Evolutionary conservation across 2,329 filamentous ascomycete species (phyloP).

Genomic region (Calonectria henricotiae): DNA sequence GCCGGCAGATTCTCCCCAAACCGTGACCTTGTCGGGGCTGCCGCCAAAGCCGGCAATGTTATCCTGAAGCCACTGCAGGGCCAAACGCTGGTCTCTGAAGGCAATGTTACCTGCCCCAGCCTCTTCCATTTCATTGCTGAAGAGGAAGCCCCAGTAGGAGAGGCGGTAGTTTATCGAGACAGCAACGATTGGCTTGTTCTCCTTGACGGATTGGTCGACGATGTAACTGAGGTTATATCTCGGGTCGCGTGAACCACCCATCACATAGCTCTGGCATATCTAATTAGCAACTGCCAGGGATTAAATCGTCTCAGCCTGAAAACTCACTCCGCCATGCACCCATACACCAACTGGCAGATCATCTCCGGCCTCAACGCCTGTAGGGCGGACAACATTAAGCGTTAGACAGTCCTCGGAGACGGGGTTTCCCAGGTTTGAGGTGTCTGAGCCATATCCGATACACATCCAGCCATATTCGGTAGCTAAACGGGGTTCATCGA

Average conservation of each 20-base stretch:
- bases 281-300: constrained; percentile 31
- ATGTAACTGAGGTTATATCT: constrained; percentile 76
- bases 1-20: constrained; percentile 72
- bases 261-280: constrained; percentile 45
- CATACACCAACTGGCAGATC: constrained; percentile 73
- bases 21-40: constrained; percentile 63
- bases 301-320: not conserved
- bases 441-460: constrained; percentile 66
- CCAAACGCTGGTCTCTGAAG: constrained; percentile 67
- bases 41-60: constrained; percentile 69
- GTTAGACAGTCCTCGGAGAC: constrained; percentile 51
- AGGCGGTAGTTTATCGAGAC: constrained; percentile 70
- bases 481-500: constrained; percentile 61
- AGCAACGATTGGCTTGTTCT: constrained; percentile 67
- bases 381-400: constrained; percentile 50
- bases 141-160: constrained; percentile 69
- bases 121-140: constrained; percentile 60
- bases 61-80: constrained; percentile 67
- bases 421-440: constrained; percentile 42
- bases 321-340: constrained; percentile 67
- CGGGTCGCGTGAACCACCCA: constrained; percentile 48
- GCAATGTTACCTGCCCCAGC: constrained; percentile 68
- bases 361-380: constrained; percentile 52
- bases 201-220: constrained; percentile 66
- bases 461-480: constrained; percentile 66